Percentiles rank a stretch among this genome's conserved stretches.
Evolutionary conservation across 192 early-diverging fungal genomes (phyloP).

Genomic region (Linnemannia elongata): DNA sequence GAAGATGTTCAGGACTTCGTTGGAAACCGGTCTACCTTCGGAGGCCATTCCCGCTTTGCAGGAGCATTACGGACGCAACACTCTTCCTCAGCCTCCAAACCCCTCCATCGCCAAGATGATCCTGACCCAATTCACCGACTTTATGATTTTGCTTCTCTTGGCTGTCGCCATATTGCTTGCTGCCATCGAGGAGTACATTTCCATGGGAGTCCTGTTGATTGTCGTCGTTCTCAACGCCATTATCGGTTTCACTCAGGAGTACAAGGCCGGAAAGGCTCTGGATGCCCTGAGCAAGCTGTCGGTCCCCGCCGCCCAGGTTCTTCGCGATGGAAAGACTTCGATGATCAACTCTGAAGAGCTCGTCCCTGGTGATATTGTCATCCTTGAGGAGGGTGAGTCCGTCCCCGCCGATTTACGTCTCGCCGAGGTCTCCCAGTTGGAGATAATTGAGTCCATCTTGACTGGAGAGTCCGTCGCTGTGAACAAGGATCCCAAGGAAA

Average conservation of each 20-base stretch:
- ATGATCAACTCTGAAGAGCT: constrained; percentile 76
- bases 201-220: constrained; percentile 69
- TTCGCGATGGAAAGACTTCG: constrained; percentile 76
- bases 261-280: constrained; percentile 92
- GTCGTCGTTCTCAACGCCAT: constrained; percentile 88
- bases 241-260: constrained; percentile 97
- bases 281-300: constrained; percentile 77
- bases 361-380: constrained; percentile 89
- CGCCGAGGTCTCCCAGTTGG: constrained; percentile 78
- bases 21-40: constrained; percentile 76
- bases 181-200: constrained; percentile 86
- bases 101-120: constrained; percentile 78
- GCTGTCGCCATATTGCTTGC: constrained; percentile 86
- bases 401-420: constrained; percentile 87
- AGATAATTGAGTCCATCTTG: constrained; percentile 85
- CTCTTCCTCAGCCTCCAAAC: constrained; percentile 83
- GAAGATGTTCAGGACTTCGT: constrained; percentile 86
- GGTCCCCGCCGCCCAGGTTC: constrained; percentile 78
- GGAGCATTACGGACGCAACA: constrained; percentile 88
- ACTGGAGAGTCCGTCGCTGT: constrained; percentile 86
- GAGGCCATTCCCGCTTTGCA: constrained; percentile 69
- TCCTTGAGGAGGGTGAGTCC: constrained; percentile 86
- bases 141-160: constrained; percentile 94
- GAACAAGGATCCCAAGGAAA: constrained; percentile 75
- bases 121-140: constrained; percentile 90